Evolutionary conservation across 1,284 basidiomycete genomes (phyloP).

Genomic region (Coriolopsis trogii): DNA sequence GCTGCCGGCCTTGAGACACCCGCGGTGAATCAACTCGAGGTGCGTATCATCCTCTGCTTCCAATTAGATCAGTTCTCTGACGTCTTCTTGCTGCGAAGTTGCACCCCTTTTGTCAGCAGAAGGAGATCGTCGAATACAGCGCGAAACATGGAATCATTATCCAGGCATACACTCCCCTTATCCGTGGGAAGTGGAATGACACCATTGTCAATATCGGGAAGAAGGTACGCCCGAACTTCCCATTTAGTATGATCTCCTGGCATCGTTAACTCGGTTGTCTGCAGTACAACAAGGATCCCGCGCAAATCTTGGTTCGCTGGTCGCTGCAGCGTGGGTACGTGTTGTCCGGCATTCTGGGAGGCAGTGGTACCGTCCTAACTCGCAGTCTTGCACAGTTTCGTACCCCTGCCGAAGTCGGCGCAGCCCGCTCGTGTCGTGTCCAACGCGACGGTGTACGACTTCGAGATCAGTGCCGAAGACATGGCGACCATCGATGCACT

Average conservation of each 20-base stretch:
- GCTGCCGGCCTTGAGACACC: slow-evolving; percentile 64
- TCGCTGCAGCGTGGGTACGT: slow-evolving; percentile 55
- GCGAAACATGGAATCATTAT: slow-evolving; percentile 66
- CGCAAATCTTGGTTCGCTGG: slow-evolving; percentile 72
- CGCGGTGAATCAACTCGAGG: slow-evolving; percentile 85
- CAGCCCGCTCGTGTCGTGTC: slow-evolving; percentile 48
- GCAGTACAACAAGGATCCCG: slow-evolving; percentile 48
- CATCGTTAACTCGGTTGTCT: not conserved
- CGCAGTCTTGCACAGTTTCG: slow-evolving; percentile 36
- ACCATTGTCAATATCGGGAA: slow-evolving; percentile 47
- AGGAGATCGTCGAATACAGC: slow-evolving; percentile 80
- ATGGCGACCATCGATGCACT: slow-evolving; percentile 49
- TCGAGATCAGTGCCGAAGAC: slow-evolving; percentile 50
- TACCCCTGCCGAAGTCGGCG: slow-evolving; percentile 55
- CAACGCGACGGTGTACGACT: slow-evolving; percentile 56
- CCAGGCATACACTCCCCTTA: slow-evolving; percentile 64
- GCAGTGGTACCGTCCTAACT: not conserved
- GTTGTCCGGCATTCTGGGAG: not conserved
- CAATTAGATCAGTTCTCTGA: not conserved
- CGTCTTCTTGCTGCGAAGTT: slow-evolving; percentile 44
- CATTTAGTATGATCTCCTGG: not conserved
- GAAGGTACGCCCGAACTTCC: slow-evolving; percentile 28
- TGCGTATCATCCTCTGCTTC: slow-evolving; percentile 22
- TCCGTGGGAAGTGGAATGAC: slow-evolving; percentile 47
- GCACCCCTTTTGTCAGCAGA: slow-evolving; percentile 85